Conservation (phyloP, 345 rosid species). For the Aegle marmelos region DNA sequence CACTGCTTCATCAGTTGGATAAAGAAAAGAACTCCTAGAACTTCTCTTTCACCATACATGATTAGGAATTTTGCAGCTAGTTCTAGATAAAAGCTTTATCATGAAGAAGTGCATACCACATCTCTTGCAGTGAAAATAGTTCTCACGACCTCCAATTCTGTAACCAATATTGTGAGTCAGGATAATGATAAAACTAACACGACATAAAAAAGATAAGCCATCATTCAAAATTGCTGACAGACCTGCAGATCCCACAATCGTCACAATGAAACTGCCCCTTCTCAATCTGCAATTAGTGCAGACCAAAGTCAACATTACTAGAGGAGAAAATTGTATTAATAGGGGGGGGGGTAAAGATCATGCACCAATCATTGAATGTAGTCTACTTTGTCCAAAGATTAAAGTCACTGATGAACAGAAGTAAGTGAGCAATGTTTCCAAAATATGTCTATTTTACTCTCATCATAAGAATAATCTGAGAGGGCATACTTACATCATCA, state of each 20-base stretch:
- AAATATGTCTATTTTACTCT: background rate
- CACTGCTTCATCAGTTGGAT: background rate
- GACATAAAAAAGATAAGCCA: background rate
- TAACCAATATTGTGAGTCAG: conserved; percentile 5
- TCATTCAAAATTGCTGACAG: conserved; percentile 15
- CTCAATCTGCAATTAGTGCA: conserved; percentile 42
- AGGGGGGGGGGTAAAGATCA: no score
- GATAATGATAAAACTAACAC: background rate
- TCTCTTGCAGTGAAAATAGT: conserved; percentile 84
- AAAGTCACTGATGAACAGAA: conserved; percentile 6
- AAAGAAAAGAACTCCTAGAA: no score
- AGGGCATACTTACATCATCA: conserved; percentile 60
- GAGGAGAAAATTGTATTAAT: background rate
- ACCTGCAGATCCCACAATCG: conserved; percentile 99
- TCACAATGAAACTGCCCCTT: conserved; percentile 89
- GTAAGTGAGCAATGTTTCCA: conserved; percentile 6
- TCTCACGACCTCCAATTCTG: conserved; percentile 89
- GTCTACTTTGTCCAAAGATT: background rate
- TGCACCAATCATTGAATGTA: background rate
- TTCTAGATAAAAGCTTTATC: background rate
- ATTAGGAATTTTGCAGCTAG: background rate
- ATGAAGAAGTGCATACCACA: conserved; percentile 59
- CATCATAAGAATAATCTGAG: background rate
- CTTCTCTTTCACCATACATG: background rate
- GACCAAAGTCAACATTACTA: conserved; percentile 1